phyloP scores from a whole-genome alignment of 2,329 filamentous ascomycete species.

The Hypoxylon sp. region DNA sequence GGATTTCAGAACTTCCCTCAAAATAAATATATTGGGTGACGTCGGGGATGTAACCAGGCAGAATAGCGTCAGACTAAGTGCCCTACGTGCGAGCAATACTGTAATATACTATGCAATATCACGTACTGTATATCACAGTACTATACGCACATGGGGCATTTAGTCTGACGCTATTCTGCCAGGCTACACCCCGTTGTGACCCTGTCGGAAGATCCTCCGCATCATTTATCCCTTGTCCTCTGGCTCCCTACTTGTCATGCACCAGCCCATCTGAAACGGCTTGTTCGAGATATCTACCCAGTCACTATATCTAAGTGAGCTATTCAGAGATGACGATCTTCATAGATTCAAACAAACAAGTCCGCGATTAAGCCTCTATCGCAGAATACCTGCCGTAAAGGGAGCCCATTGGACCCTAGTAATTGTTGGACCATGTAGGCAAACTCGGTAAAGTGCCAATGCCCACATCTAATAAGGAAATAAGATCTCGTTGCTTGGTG shows the following conservation, averaged over 20 bases:
- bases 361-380: background rate
- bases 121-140: no score
- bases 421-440: background rate
- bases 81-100: no score
- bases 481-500: conserved; percentile 31
- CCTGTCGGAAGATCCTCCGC: conserved; percentile 41
- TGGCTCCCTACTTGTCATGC: conserved; percentile 31
- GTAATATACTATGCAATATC: no score
- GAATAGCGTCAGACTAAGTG: no score
- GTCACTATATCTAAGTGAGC: conserved; percentile 10
- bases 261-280: conserved; percentile 30
- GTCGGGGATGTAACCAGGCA: conserved; percentile 34
- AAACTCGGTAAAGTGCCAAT: conserved; percentile 8
- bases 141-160: no score
- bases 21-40: conserved; percentile 39
- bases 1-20: background rate
- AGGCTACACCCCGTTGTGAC: conserved; percentile 29
- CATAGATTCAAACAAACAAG: conserved; percentile 15
- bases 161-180: no score
- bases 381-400: conserved; percentile 11
- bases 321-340: conserved; percentile 37
- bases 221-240: conserved; percentile 33
- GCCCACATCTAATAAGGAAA: conserved; percentile 15
- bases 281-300: conserved; percentile 29
- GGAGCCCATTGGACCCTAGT: background rate